Conservation (phyloP, 805 yeast species). For the Cyberlindnera bimundalis region DNA sequence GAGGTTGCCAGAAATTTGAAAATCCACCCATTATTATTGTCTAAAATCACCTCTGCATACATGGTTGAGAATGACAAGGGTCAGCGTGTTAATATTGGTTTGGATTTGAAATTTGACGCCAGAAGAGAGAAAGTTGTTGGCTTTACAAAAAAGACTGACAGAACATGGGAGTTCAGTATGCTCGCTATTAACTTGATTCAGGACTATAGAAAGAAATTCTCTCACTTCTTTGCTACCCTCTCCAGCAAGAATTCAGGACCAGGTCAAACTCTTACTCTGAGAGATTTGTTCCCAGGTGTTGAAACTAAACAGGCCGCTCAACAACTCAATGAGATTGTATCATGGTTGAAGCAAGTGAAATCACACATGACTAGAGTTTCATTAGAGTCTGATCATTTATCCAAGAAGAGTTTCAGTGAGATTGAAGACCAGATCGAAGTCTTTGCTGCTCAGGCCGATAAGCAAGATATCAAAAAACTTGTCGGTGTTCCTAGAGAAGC, state of each 20-base stretch:
- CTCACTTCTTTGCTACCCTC: constrained; percentile 50
- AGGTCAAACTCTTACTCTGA: constrained; percentile 29
- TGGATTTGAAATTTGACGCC: constrained; percentile 79
- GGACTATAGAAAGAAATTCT: constrained; percentile 60
- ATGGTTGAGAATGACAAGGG: constrained; percentile 53
- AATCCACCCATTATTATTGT: constrained; percentile 62
- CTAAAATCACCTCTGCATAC: constrained; percentile 73
- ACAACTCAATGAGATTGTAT: constrained; percentile 29
- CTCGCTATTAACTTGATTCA: constrained; percentile 64
- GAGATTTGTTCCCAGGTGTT: constrained; percentile 35
- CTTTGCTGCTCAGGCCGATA: constrained; percentile 42
- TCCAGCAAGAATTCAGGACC: constrained; percentile 25
- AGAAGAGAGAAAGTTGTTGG: constrained; percentile 84
- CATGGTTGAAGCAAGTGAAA: constrained; percentile 48
- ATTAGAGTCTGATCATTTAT: constrained; percentile 73
- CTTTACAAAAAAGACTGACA: constrained; percentile 61
- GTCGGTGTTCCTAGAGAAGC: constrained; percentile 85
- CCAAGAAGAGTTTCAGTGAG: constrained; percentile 57
- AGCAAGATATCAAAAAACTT: constrained; percentile 51
- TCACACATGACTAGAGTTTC: constrained; percentile 60
- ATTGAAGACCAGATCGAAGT: constrained; percentile 61
- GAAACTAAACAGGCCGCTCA: constrained; percentile 27
- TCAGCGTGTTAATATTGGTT: constrained; percentile 65
- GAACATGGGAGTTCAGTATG: constrained; percentile 81
- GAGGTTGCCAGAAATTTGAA: constrained; percentile 58